Evolutionary conservation across 768 basidiomycete genomes (phyloP), one percentile per base, ranked within the genome.

Genomic region (Russula sp.): DNA sequence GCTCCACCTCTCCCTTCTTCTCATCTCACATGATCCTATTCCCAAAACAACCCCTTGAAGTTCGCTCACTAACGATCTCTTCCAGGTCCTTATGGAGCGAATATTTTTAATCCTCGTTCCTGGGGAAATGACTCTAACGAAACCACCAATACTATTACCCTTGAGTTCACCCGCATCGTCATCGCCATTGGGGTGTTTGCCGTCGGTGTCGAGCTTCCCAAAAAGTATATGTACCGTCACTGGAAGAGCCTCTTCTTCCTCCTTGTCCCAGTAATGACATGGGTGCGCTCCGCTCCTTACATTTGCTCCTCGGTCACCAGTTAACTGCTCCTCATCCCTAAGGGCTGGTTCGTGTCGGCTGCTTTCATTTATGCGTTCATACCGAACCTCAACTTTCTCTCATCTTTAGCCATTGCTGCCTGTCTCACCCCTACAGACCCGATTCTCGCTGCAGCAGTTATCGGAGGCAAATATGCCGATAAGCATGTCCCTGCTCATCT

Each of bases 141-240:
- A 36, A 68, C 70, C 2, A 76, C 80, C 11, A 91, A 98, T 73
- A 75, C 76, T 25, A 90, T 99, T 61, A 95, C 93, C 1, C 80
- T 99, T 61, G 97, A 99, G 73, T 80, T 88, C 59, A 94, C 92
- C 9, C 82, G 97, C 16, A 86, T 98, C 59, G 89, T 98, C 48
- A 83, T 99, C 36, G 97, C 96, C 16, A 89, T 98, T 57, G 93
- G 93, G 20, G 96, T 99, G 0, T 99, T 99, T 72, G 96, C 96
- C 8, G 92, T 99, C 57, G 97, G 97, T 16, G 97, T 98, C 25
- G 97, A 99, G 71, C 78, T 98, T 71, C 97, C 97, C 25, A 93
- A 94, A 75, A 90, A 90, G 5, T 99, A 98, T 74, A 90, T 98
- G 82, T 77, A 79, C 22, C 81, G 84, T n/a, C 97, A 98, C 70